Percentiles rank a stretch among this genome's conserved stretches.
These are phyloP conservation scores for Tricholomella constricta DNA, from an alignment of 768 basidiomycete genomes.

Conservation along the genomic window DNA sequence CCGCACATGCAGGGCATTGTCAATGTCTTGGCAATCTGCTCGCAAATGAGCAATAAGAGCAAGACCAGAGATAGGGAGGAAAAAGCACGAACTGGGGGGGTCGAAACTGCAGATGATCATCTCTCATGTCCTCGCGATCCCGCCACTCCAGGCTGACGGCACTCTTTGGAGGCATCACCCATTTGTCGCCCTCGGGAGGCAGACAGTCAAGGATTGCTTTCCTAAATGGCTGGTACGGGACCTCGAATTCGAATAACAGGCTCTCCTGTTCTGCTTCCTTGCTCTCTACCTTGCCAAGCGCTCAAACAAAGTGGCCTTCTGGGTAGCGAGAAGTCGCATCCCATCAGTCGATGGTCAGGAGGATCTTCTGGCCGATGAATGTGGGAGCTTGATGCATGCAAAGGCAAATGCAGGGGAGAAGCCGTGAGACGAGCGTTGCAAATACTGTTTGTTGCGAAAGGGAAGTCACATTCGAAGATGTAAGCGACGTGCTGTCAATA, in stretches of 20 bases:
- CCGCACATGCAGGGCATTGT: conserved; percentile 93
- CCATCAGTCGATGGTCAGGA: conserved; percentile 96
- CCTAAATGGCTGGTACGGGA: conserved; percentile 96
- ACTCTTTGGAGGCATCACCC: conserved; percentile 87
- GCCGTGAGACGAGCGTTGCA: conserved; percentile 88
- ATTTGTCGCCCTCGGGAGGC: conserved; percentile 84
- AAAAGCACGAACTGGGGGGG: conserved; percentile 68
- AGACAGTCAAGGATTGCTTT: conserved; percentile 91
- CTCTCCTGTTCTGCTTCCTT: conserved; percentile 98
- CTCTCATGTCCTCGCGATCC: conserved; percentile 84
- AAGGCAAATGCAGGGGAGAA: conserved; percentile 91
- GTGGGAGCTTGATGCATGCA: conserved; percentile 92
- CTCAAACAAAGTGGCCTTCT: conserved; percentile 94
- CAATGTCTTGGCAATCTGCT: conserved; percentile 94
- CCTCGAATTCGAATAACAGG: conserved; percentile 90
- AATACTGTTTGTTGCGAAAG: conserved; percentile 89
- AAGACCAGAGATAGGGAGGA: background rate
- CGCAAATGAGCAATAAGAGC: background rate
- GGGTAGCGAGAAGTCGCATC: conserved; percentile 86
- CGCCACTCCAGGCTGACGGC: conserved; percentile 57
- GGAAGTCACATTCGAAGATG: conserved; percentile 75
- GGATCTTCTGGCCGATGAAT: conserved; percentile 92
- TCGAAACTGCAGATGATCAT: conserved; percentile 96
- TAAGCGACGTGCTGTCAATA: conserved; percentile 86
- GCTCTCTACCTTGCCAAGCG: conserved; percentile 87